phyloP scores from a whole-genome alignment of 257 asterid genomes.

The Fraxinus americana region DNA sequence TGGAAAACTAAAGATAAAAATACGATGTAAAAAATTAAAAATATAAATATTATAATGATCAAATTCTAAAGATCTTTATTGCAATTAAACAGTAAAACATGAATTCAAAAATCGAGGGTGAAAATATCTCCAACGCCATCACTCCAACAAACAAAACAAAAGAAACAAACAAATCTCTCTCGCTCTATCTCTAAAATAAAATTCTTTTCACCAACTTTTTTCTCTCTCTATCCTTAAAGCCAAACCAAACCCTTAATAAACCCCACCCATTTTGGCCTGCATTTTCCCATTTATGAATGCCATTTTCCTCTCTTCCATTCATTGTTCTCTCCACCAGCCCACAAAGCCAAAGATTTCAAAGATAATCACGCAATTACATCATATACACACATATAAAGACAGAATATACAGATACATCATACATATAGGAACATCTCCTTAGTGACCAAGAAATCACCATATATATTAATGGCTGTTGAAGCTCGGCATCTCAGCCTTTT shows the following conservation, averaged over 20 bases:
- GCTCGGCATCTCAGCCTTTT: conserved; percentile 44
- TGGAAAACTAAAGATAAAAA: too few relatives aligned
- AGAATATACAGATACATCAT: not conserved
- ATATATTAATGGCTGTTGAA: conserved; percentile 47
- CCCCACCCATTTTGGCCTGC: conserved; percentile 15
- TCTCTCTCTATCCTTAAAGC: conserved; percentile 3
- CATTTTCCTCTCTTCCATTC: conserved; percentile 20
- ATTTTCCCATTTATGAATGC: not conserved
- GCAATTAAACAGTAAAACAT: too few relatives aligned
- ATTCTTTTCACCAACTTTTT: not conserved
- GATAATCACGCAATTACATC: too few relatives aligned
- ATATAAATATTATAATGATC: too few relatives aligned
- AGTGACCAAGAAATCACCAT: not conserved
- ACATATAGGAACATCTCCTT: not conserved
- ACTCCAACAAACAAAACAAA: conserved; percentile 16
- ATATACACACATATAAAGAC: not conserved
- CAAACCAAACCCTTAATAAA: conserved; percentile 23
- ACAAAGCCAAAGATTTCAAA: not conserved
- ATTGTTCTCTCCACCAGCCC: conserved; percentile 12
- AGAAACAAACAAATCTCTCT: conserved; percentile 8
- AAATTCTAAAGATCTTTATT: too few relatives aligned
- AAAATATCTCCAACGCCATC: not conserved
- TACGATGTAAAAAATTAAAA: too few relatives aligned
- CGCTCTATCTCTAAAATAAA: not conserved
- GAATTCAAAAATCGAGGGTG: too few relatives aligned